Conservation (phyloP, 1,284 basidiomycete genomes). For the Apiotrichum laibachii region DNA sequence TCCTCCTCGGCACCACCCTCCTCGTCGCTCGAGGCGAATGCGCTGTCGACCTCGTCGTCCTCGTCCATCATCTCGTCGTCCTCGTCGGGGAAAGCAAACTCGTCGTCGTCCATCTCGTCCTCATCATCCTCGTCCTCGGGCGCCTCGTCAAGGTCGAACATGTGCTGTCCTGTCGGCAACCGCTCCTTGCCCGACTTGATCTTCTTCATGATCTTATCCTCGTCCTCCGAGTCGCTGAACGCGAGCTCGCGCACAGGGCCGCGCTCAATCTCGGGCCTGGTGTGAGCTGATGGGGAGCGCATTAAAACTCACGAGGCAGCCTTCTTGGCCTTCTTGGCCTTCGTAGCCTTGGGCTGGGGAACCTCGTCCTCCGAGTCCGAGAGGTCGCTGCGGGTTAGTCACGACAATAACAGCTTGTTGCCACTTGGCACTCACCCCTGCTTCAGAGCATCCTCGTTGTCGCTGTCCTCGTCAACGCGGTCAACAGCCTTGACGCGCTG, state of each 20-base stretch:
- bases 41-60: slow-evolving; percentile 55
- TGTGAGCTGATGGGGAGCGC: slow-evolving; percentile 29
- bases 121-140: slow-evolving; percentile 40
- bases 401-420: too few species aligned
- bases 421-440: slow-evolving; percentile 34
- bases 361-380: slow-evolving; percentile 54
- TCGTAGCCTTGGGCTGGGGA: slow-evolving; percentile 59
- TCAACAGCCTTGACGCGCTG: slow-evolving; percentile 39
- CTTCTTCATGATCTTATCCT: slow-evolving; percentile 53
- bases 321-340: slow-evolving; percentile 51
- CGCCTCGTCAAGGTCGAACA: slow-evolving; percentile 51
- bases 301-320: slow-evolving; percentile 27
- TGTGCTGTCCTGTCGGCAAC: slow-evolving; percentile 46
- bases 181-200: slow-evolving; percentile 43
- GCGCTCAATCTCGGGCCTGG: slow-evolving; percentile 38
- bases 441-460: slow-evolving; percentile 45
- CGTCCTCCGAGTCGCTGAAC: slow-evolving; percentile 61
- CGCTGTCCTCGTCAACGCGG: slow-evolving; percentile 43
- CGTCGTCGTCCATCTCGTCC: slow-evolving; percentile 55
- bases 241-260: slow-evolving; percentile 62
- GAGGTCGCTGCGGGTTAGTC: slow-evolving; percentile 30
- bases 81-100: slow-evolving; percentile 37
- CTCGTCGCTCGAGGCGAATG: slow-evolving; percentile 45
- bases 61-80: slow-evolving; percentile 54
- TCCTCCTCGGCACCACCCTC: slow-evolving; percentile 18